phyloP scores from a whole-genome alignment of 768 basidiomycete species.

The Mrakia gelida region DNA sequence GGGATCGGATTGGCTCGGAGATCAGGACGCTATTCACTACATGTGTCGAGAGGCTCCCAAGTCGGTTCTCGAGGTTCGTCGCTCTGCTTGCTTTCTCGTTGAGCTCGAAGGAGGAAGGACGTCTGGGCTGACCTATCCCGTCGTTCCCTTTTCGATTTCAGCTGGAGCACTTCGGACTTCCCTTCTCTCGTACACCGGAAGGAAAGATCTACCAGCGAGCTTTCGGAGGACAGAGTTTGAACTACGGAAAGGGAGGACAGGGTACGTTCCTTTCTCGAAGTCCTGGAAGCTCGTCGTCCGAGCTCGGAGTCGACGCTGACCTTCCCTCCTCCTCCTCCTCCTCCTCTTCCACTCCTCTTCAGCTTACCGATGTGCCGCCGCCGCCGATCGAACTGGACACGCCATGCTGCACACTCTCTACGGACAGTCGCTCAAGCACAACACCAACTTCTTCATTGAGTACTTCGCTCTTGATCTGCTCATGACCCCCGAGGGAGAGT shows the following conservation, averaged over 20 bases:
- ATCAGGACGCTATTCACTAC: constrained; percentile 99
- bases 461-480: constrained; percentile 99
- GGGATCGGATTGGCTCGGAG: constrained; percentile 99
- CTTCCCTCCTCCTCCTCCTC: not conserved
- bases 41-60: constrained; percentile 97
- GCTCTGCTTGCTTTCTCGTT: not conserved
- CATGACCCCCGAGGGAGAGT: constrained; percentile 86
- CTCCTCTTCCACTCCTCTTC: not conserved
- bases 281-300: not conserved
- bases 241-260: constrained; percentile 97
- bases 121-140: not conserved
- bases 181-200: constrained; percentile 96
- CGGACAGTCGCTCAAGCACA: constrained; percentile 95
- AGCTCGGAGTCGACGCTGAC: not conserved
- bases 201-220: constrained; percentile 99
- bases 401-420: constrained; percentile 98
- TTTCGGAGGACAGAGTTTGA: constrained; percentile 94
- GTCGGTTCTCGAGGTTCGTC: constrained; percentile 77
- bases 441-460: constrained; percentile 99
- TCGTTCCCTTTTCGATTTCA: constrained; percentile 41
- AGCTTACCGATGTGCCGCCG: constrained; percentile 96
- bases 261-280: not conserved
- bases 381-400: constrained; percentile 97
- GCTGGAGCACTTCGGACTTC: constrained; percentile 98
- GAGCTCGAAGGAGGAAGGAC: constrained; percentile 27